Evolutionary conservation across 305 asterid species (phyloP), one percentile per base, ranked within the genome.

Genomic region (Stenogyne calaminthoides): DNA sequence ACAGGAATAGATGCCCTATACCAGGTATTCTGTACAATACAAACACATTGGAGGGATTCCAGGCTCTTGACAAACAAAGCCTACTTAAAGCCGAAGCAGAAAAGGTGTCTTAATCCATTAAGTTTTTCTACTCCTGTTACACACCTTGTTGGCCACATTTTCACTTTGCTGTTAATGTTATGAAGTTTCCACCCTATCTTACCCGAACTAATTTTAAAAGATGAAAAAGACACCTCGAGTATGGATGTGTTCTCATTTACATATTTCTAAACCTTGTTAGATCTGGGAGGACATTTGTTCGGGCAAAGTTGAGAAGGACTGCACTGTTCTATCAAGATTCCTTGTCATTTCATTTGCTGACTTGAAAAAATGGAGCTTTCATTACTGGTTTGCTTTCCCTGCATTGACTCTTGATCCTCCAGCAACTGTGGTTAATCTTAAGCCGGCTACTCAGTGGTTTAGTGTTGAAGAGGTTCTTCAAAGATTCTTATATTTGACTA

Each of bases 341-440:
- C 84, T 93, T 65, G 85, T 93, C 76, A 78, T 93, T 77, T 89
- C 98, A 72, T 93, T 88, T 88, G 98, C 97, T 2, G 98, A 93
- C 89, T 86, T 93, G 84, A 93, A 93, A 80, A 91, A 88, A 34
- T 91, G 97, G 97, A 85, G 86, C 78, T 93, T 93, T 57, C 84
- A 82, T 79, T 93, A 91, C 79, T 93, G 96, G 97, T 90, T 91
- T 89, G 98, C 97, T 71, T 93, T 91, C 84, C 98, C 97, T 60
- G 94, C 93, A 16, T 77, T 93, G 82, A 78, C 80, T 77, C 87
- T 93, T 83, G 91, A 93, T 76, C 97, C 96, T 78, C 97, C 96
- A 22, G 97, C 95, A 64, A 82, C 81, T 27, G 83, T 91, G 69
- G 80, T 79, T 65, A 74, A 83, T 79, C 79, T 93, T 81, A 86